Conservation (phyloP, 495 filamentous ascomycete species). For the Penicillium manginii region DNA sequence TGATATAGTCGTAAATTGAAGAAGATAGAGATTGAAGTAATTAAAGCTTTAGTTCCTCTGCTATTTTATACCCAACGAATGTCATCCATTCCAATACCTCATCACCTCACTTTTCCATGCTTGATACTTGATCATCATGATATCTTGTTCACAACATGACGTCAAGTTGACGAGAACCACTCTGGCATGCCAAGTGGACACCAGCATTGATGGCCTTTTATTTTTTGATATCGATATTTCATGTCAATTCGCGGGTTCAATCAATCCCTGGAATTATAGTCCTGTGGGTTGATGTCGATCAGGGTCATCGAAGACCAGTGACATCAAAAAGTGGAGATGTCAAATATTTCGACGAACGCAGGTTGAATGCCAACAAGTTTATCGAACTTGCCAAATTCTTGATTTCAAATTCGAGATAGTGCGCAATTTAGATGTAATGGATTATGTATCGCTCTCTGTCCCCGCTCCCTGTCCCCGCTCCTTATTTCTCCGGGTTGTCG, state of each 20-base stretch:
- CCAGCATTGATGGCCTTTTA: background rate
- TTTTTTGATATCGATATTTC: background rate
- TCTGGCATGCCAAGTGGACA: background rate
- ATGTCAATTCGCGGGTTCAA: background rate
- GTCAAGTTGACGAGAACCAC: background rate
- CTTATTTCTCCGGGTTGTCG: too few relatives aligned
- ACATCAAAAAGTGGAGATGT: slow-evolving; percentile 10
- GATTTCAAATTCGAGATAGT: too few relatives aligned
- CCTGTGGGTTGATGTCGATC: background rate
- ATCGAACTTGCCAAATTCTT: too few relatives aligned
- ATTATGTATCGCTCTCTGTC: background rate
- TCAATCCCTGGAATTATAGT: background rate
- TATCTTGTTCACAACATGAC: background rate
- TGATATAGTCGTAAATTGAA: background rate
- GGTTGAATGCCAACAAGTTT: background rate
- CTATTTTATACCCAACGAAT: background rate
- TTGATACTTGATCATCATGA: background rate
- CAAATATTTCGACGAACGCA: background rate
- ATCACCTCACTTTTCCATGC: background rate
- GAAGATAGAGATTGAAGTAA: background rate
- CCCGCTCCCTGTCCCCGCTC: too few relatives aligned
- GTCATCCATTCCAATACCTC: background rate
- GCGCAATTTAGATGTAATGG: background rate
- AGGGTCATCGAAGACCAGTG: slow-evolving; percentile 2
- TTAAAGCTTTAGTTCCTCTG: background rate